Evolutionary conservation across 1,284 basidiomycete genomes (phyloP).

Genomic region (Fistulina hepatica): DNA sequence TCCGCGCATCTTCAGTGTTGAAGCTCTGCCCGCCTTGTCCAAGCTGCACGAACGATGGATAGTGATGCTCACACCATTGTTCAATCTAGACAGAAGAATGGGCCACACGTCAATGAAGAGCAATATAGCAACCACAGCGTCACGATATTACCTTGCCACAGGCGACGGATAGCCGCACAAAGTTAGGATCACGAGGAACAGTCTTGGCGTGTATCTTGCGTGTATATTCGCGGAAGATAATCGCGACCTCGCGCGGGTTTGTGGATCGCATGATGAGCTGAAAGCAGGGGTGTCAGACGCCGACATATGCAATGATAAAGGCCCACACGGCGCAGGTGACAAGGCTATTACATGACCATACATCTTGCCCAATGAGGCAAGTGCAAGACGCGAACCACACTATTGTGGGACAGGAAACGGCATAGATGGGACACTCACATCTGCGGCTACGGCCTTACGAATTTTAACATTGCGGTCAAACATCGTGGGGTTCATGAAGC

Average conservation of each 20-base stretch:
- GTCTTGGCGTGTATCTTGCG: conserved; percentile 79
- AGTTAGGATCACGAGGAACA: conserved; percentile 77
- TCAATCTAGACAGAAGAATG: conserved; percentile 55
- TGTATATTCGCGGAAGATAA: conserved; percentile 79
- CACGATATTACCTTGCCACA: conserved; percentile 51
- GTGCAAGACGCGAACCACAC: neutral
- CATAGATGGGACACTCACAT: conserved; percentile 33
- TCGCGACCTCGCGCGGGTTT: conserved; percentile 87
- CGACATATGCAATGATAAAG: too few relatives aligned
- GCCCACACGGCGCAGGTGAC: too few relatives aligned
- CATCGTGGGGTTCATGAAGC: conserved; percentile 92
- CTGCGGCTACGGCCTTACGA: conserved; percentile 81
- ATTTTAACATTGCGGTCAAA: conserved; percentile 93
- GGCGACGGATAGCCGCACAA: conserved; percentile 68
- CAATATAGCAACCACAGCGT: neutral
- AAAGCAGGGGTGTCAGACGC: too few relatives aligned
- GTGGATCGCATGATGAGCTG: conserved; percentile 86
- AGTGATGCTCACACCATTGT: conserved; percentile 84
- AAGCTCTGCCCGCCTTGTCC: neutral
- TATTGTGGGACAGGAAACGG: neutral
- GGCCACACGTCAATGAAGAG: neutral
- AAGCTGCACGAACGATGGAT: conserved; percentile 72
- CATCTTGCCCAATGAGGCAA: neutral
- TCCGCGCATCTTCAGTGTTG: conserved; percentile 21
- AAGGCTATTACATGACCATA: too few relatives aligned